Evolutionary conservation across 2,329 filamentous ascomycete species (phyloP).

Genomic region (Hawksworthiomyces lignivorus): DNA sequence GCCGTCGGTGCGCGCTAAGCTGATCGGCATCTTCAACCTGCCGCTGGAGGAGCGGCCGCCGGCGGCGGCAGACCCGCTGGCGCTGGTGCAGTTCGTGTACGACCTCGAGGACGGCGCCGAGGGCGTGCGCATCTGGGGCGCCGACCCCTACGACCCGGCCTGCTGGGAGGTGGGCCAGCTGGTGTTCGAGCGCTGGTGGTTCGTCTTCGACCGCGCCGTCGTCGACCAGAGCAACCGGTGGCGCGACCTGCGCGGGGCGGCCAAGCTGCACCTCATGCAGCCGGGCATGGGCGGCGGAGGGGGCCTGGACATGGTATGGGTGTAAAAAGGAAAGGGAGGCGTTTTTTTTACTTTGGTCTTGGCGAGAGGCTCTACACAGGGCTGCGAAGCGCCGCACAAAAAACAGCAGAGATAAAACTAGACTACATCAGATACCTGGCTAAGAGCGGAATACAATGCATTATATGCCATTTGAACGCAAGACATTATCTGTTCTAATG

Average conservation of each 20-base stretch:
- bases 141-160: constrained; percentile 38
- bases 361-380: too few relatives aligned
- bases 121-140: constrained; percentile 41
- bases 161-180: constrained; percentile 52
- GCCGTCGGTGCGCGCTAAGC: constrained; percentile 28
- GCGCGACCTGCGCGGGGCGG: constrained; percentile 38
- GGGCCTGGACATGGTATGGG: neutral
- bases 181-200: constrained; percentile 55
- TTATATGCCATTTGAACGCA: too few relatives aligned
- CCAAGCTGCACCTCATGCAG: constrained; percentile 3
- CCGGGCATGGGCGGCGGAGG: neutral
- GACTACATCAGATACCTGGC: too few relatives aligned
- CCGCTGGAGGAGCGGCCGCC: constrained; percentile 40
- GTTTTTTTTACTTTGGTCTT: too few relatives aligned
- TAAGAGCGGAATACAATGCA: too few relatives aligned
- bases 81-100: constrained; percentile 44
- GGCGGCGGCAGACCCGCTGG: constrained; percentile 36
- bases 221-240: constrained; percentile 46
- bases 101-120: constrained; percentile 49
- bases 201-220: constrained; percentile 45
- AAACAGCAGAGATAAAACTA: too few relatives aligned
- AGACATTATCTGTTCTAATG: too few relatives aligned
- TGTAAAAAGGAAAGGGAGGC: too few relatives aligned
- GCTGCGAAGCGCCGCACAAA: too few relatives aligned
- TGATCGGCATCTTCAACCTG: constrained; percentile 41